Evolutionary conservation across 1,139 yeast species (phyloP).

Genomic region (Eremothecium gossypii): DNA sequence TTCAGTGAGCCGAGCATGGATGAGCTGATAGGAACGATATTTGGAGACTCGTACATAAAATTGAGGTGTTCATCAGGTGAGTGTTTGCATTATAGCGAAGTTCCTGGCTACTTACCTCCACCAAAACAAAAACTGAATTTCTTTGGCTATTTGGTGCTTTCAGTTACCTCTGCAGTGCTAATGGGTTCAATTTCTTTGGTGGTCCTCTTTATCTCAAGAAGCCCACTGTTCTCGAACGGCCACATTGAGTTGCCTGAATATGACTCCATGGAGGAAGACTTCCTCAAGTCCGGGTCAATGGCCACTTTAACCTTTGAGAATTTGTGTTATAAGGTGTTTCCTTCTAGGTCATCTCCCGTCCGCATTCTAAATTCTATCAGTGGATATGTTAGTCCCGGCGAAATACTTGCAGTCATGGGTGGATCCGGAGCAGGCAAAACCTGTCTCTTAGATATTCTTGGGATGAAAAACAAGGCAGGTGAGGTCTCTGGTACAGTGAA

Average conservation of each 20-base stretch:
- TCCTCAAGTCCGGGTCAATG: constrained; percentile 53
- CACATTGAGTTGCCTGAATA: constrained; percentile 31
- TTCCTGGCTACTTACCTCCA: constrained; percentile 81
- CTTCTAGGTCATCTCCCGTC: constrained; percentile 13
- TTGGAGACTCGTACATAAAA: constrained; percentile 86
- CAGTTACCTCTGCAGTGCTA: constrained; percentile 32
- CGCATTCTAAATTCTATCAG: constrained; percentile 51
- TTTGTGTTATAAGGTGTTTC: constrained; percentile 48
- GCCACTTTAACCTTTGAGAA: constrained; percentile 69
- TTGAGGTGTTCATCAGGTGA: constrained; percentile 77
- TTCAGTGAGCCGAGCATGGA: constrained; percentile 96
- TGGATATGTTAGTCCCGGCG: constrained; percentile 78
- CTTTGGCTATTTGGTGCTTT: constrained; percentile 39
- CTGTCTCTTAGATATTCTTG: constrained; percentile 80
- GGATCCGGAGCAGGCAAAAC: constrained; percentile 99
- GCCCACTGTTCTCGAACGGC: constrained; percentile 48
- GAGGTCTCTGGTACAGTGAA: constrained; percentile 51
- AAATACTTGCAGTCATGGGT: constrained; percentile 93
- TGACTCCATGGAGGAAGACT: constrained; percentile 35
- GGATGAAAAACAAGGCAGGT: constrained; percentile 80
- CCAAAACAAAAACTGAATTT: constrained; percentile 44
- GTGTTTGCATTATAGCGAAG: constrained; percentile 83
- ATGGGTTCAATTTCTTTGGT: constrained; percentile 28
- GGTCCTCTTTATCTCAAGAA: constrained; percentile 46
- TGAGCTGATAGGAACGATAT: constrained; percentile 76